Base-by-base conservation (phyloP, 805 yeast species). In the Pichia occidentalis region DNA sequence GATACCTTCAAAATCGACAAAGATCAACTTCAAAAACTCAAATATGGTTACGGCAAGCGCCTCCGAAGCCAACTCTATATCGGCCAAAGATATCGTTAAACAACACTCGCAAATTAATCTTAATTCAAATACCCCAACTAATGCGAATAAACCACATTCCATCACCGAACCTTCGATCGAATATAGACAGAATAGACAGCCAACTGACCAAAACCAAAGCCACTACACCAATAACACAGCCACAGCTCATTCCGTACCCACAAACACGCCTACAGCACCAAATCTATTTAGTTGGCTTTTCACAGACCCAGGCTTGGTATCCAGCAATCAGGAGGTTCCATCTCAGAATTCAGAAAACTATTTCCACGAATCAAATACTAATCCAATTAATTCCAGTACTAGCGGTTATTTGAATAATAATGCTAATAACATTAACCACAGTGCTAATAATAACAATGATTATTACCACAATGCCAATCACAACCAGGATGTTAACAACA, bases 221-320 rank as follows among this genome's bases (percentile, higher is more conserved):
- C 6, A 28, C 16, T 12, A 28, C 16, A 14, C 30, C 30, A 28
- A 7, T 28, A 23, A n/a, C n/a, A n/a, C n/a, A n/a, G n/a, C n/a
- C n/a, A n/a, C n/a, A n/a, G n/a, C n/a, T n/a, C n/a, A n/a, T n/a
- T n/a, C n/a, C n/a, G n/a, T n/a, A n/a, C n/a, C n/a, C n/a, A n/a
- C n/a, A n/a, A n/a, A n/a, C n/a, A n/a, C n/a, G 26, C 16, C 19
- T 8, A 19, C 34, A 21, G 34, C 49, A 5, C 55, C 56, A 4
- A 49, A 46, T 29, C 37, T 57, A 18, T 39, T 57, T 17, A 50
- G 42, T 32, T 57, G 62, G 62, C 42, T 57, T 10, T 54, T 57
- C 31, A 48, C 48, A 18, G 61, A 57, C 10, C 42, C 45, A 10
- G 24, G 17, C 12, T 10, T 25, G 7, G 5, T 22, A n/a, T 18